Evolutionary conservation across 1,139 yeast genomes (phyloP).

Genomic region (Debaryomyces fabryi): DNA sequence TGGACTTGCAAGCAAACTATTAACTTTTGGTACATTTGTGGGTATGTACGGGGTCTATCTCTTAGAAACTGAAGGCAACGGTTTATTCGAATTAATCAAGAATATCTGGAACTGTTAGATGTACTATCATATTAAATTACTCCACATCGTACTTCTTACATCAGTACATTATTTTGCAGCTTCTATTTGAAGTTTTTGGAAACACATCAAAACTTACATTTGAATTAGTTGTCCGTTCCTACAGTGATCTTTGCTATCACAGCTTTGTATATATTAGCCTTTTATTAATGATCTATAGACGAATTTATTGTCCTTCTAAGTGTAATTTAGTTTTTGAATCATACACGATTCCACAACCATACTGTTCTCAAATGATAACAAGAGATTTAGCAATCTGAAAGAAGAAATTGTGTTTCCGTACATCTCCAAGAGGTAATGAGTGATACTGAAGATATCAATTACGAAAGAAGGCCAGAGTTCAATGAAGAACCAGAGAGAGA

Average conservation of each 20-base stretch:
- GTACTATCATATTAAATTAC: not conserved
- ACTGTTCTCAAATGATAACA: constrained; percentile 3
- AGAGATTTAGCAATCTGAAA: not conserved
- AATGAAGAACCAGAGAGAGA: constrained; percentile 14
- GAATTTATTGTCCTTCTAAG: not conserved
- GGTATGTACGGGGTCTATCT: constrained; percentile 70
- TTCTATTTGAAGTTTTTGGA: not conserved
- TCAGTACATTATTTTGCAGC: not conserved
- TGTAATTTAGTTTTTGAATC: not conserved
- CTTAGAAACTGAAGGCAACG: constrained; percentile 60
- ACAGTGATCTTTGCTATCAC: not conserved
- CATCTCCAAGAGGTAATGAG: constrained; percentile 16
- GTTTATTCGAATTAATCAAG: constrained; percentile 51
- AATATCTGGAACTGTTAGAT: constrained; percentile 42
- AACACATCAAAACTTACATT: not conserved
- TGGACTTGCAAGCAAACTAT: constrained; percentile 60
- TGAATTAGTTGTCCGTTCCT: not conserved
- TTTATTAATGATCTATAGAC: constrained; percentile 1
- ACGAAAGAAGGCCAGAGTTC: constrained; percentile 16
- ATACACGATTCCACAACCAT: constrained; percentile 3
- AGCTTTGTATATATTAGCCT: constrained; percentile 2
- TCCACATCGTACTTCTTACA: not conserved
- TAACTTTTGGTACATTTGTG: constrained; percentile 63
- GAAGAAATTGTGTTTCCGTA: not conserved
- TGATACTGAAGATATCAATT: constrained; percentile 21